phyloP scores from a whole-genome alignment of 2,329 filamentous ascomycete species.

The Geoglossum cookeanum region DNA sequence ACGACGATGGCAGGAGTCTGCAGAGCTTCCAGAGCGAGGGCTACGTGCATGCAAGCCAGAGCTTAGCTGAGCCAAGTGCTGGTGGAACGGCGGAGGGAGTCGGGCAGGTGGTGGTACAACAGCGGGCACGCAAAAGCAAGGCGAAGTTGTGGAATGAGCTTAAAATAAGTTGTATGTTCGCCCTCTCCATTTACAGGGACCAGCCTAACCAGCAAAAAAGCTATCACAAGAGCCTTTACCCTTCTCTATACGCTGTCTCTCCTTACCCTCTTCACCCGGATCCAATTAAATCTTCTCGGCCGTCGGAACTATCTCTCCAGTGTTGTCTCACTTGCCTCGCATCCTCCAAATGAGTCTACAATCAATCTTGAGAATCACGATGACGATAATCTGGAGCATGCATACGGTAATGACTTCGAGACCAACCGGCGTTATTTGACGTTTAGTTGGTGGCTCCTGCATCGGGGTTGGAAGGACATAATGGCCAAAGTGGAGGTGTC shows the following conservation, averaged over 20 bases:
- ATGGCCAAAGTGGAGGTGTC: constrained; percentile 67
- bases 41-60: constrained; percentile 66
- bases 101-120: constrained; percentile 12
- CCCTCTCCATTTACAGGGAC: background rate
- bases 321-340: constrained; percentile 76
- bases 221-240: constrained; percentile 78
- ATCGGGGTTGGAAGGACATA: constrained; percentile 71
- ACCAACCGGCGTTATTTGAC: constrained; percentile 89
- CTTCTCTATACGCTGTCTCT: constrained; percentile 80
- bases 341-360: constrained; percentile 45
- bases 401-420: constrained; percentile 84
- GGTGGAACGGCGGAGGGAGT: constrained; percentile 20
- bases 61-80: constrained; percentile 36
- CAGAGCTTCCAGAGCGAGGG: constrained; percentile 61
- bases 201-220: constrained; percentile 26
- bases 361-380: constrained; percentile 90
- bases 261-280: constrained; percentile 76
- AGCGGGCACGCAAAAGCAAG: constrained; percentile 45
- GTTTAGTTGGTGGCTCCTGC: constrained; percentile 95
- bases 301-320: constrained; percentile 90
- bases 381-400: constrained; percentile 64
- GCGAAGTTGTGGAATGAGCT: constrained; percentile 93
- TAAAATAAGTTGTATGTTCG: constrained; percentile 68
- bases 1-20: constrained; percentile 67
- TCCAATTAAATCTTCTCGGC: constrained; percentile 92